phyloP scores from a whole-genome alignment of 2,329 filamentous ascomycete genomes.

The Aspergillus pseudoterreus region DNA sequence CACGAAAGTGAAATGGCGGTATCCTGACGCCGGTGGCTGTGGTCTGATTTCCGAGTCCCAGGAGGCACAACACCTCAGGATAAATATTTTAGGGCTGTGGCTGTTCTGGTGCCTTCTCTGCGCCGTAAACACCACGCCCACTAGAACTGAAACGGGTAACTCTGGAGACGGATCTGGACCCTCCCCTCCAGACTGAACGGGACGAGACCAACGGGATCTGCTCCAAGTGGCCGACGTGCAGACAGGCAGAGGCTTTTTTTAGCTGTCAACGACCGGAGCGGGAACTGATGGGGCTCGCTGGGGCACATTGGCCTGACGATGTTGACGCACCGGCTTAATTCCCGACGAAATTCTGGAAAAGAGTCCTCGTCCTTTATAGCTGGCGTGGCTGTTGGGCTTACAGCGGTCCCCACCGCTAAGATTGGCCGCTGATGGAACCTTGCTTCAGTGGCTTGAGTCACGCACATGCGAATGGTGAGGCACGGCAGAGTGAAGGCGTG shows the following conservation, averaged over 20 bases:
- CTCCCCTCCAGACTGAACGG: not conserved
- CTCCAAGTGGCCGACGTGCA: not conserved
- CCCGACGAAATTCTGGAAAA: not conserved
- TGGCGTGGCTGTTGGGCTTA: constrained; percentile 6
- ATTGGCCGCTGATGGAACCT: not conserved
- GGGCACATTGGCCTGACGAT: too few species aligned
- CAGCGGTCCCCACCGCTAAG: constrained; percentile 5
- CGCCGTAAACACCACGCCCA: not conserved
- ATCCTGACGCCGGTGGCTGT: too few species aligned
- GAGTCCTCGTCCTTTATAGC: not conserved
- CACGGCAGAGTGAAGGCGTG: too few species aligned
- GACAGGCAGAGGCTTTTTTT: not conserved
- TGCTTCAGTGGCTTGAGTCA: constrained; percentile 1
- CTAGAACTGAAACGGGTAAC: constrained; percentile 2
- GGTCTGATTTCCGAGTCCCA: too few species aligned
- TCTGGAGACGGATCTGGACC: not conserved
- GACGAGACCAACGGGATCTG: not conserved
- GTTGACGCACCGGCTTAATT: too few species aligned
- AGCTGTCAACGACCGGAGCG: not conserved
- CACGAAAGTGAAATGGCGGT: too few species aligned
- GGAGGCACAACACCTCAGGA: too few species aligned
- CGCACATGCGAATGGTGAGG: not conserved
- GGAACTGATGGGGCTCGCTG: not conserved
- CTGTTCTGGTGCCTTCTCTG: not conserved
- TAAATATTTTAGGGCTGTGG: not conserved